Evolutionary conservation across 805 yeast genomes (phyloP).

Genomic region (Wickerhamomyces alni): DNA sequence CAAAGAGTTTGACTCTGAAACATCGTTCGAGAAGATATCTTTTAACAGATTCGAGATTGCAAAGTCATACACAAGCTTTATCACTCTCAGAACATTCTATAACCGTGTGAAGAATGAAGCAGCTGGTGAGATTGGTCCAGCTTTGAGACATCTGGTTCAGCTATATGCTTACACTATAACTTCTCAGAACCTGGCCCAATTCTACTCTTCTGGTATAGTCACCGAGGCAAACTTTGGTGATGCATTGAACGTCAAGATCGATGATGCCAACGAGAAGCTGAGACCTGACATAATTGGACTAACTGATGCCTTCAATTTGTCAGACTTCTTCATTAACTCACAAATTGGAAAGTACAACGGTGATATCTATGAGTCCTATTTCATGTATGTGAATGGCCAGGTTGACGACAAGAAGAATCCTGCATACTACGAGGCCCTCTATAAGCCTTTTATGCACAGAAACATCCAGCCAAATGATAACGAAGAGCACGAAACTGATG

Average conservation of each 20-base stretch:
- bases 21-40: conserved; percentile 20
- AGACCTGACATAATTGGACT: conserved; percentile 71
- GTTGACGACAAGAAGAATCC: conserved; percentile 48
- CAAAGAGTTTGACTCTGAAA: conserved; percentile 9
- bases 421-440: conserved; percentile 29
- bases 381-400: conserved; percentile 47
- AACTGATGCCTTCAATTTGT: conserved; percentile 76
- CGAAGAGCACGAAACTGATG: conserved; percentile 4
- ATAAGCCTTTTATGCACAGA: conserved; percentile 20
- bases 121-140: conserved; percentile 30
- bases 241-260: conserved; percentile 22
- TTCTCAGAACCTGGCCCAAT: conserved; percentile 57
- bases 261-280: conserved; percentile 32
- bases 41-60: conserved; percentile 23
- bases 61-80: conserved; percentile 32
- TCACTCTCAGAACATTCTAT: conserved; percentile 27
- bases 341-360: conserved; percentile 82
- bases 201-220: conserved; percentile 46
- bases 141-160: conserved; percentile 48
- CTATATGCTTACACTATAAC: conserved; percentile 60
- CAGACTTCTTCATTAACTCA: conserved; percentile 75
- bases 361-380: conserved; percentile 73
- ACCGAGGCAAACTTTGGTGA: conserved; percentile 34
- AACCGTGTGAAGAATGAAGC: conserved; percentile 18
- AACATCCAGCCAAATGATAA: conserved; percentile 15